A percentile compares a stretch with the other conserved stretches of the same genome.
Evolutionary conservation across 78 protist genomes (phyloP).

Genomic region (Dictyostelium citrinum): DNA sequence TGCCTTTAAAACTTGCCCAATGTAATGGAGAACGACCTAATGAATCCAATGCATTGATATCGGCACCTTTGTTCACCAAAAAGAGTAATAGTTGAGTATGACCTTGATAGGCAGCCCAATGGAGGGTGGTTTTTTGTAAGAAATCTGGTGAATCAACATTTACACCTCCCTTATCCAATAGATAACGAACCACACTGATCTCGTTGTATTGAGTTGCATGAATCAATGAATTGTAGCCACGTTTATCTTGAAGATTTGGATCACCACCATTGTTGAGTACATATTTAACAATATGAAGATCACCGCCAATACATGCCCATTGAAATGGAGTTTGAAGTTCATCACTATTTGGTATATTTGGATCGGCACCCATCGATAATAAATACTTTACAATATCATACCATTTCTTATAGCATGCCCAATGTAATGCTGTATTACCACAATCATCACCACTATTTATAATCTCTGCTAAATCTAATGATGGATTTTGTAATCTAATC

Average conservation of each 20-base stretch:
- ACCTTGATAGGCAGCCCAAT: slow-evolving; percentile 85
- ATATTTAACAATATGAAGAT: slow-evolving; percentile 49
- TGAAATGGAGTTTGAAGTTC: slow-evolving; percentile 70
- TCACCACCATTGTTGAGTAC: slow-evolving; percentile 70
- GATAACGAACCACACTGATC: slow-evolving; percentile 14
- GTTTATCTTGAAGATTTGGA: slow-evolving; percentile 3
- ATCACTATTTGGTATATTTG: slow-evolving; percentile 24
- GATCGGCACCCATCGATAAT: slow-evolving; percentile 72
- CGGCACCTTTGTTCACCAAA: slow-evolving; percentile 76
- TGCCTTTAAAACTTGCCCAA: slow-evolving; percentile 72
- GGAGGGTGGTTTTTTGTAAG: slow-evolving; percentile 76
- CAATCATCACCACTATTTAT: slow-evolving; percentile 28
- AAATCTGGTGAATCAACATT: slow-evolving; percentile 44
- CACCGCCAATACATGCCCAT: slow-evolving; percentile 81
- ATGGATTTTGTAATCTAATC: slow-evolving; percentile 19
- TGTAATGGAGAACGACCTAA: slow-evolving; percentile 71
- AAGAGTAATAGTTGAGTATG: slow-evolving; percentile 21
- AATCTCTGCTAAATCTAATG: not conserved
- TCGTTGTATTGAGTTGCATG: slow-evolving; percentile 71
- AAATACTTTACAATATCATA: slow-evolving; percentile 74
- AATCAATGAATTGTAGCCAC: slow-evolving; percentile 72
- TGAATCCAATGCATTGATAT: slow-evolving; percentile 20
- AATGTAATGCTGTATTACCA: slow-evolving; percentile 82
- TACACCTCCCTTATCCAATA: slow-evolving; percentile 49
- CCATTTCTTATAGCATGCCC: slow-evolving; percentile 71